Percentiles rank a stretch among this genome's conserved stretches.
Evolutionary conservation across 2,329 filamentous ascomycete genomes (phyloP).

Genomic region (Leptoxyphium fumago): DNA sequence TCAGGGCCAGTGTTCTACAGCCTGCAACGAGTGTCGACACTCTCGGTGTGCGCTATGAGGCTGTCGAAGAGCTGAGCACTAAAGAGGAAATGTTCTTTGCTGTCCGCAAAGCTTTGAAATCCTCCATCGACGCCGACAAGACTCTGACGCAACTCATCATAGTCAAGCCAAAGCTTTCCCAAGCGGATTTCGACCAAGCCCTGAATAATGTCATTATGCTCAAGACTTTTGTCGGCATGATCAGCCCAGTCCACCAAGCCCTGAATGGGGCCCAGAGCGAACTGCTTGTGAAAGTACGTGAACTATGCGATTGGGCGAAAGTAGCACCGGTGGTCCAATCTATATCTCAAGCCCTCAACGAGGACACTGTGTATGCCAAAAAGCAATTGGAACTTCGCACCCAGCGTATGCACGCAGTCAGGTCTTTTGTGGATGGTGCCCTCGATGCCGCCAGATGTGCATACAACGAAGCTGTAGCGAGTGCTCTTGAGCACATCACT

Average conservation of each 20-base stretch:
- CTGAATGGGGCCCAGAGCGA: constrained; percentile 48
- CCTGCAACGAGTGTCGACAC: constrained; percentile 61
- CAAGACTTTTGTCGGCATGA: constrained; percentile 61
- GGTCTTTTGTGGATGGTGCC: constrained; percentile 69
- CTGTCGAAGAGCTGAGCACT: constrained; percentile 64
- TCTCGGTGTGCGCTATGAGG: constrained; percentile 61
- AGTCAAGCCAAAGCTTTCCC: constrained; percentile 49
- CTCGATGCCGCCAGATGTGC: constrained; percentile 79
- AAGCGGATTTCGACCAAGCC: constrained; percentile 60
- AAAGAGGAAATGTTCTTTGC: constrained; percentile 77
- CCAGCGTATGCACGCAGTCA: constrained; percentile 80
- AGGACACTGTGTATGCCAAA: constrained; percentile 63
- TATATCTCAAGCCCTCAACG: constrained; percentile 60
- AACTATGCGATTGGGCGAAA: constrained; percentile 51
- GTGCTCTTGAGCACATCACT: constrained; percentile 57
- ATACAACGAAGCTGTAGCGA: constrained; percentile 75
- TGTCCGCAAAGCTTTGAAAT: constrained; percentile 60
- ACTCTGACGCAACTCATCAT: constrained; percentile 71
- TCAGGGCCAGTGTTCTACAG: constrained; percentile 77
- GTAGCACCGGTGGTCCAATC: constrained; percentile 45
- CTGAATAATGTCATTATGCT: constrained; percentile 79
- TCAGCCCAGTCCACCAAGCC: constrained; percentile 53
- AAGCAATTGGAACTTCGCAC: constrained; percentile 75
- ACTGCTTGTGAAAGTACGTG: constrained; percentile 51
- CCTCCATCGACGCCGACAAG: constrained; percentile 65